phyloP scores from a whole-genome alignment of 192 early-diverging fungal species.

The Geranomyces variabilis region DNA sequence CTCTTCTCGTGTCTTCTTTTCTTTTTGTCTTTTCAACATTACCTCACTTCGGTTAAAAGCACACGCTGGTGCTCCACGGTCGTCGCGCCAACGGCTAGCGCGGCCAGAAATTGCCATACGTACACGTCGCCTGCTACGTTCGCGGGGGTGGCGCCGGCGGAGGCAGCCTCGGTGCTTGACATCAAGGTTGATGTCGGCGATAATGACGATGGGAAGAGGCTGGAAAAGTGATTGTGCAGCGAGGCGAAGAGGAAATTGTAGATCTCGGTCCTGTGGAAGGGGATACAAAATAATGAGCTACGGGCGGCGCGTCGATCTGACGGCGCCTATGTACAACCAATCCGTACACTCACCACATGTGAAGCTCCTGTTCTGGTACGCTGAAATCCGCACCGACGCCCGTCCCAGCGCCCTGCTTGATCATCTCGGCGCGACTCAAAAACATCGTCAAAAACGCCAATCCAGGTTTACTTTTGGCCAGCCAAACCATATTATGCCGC shows the following conservation, averaged over 20 bases:
- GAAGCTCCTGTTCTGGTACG: conserved; percentile 28
- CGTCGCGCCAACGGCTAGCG: conserved; percentile 88
- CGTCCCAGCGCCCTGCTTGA: conserved; percentile 65
- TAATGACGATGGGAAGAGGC: conserved; percentile 68
- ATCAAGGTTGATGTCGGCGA: too few relatives aligned
- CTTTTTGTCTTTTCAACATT: conserved; percentile 26
- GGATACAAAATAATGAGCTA: too few relatives aligned
- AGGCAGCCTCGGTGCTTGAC: too few relatives aligned
- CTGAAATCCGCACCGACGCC: conserved; percentile 1
- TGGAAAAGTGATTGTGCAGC: conserved; percentile 72
- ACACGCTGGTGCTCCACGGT: conserved; percentile 92
- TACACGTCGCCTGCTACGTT: conserved; percentile 74
- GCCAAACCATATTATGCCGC: conserved; percentile 85
- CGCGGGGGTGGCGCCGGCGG: conserved; percentile 19
- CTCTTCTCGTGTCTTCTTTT: too few relatives aligned
- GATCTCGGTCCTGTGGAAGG: conserved; percentile 68
- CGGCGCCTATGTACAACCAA: not conserved
- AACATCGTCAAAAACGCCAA: conserved; percentile 89
- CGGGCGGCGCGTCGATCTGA: not conserved
- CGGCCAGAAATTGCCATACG: conserved; percentile 98
- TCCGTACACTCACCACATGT: conserved; percentile 42
- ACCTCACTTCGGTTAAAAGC: conserved; percentile 88
- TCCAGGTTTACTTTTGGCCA: conserved; percentile 80
- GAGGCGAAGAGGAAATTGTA: conserved; percentile 82
- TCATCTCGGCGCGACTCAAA: conserved; percentile 83